Percentiles rank a stretch among this genome's conserved stretches.
These are phyloP conservation scores for Penicillium sp. DNA, from an alignment of 2,329 filamentous ascomycete species.

Conservation along the genomic window DNA sequence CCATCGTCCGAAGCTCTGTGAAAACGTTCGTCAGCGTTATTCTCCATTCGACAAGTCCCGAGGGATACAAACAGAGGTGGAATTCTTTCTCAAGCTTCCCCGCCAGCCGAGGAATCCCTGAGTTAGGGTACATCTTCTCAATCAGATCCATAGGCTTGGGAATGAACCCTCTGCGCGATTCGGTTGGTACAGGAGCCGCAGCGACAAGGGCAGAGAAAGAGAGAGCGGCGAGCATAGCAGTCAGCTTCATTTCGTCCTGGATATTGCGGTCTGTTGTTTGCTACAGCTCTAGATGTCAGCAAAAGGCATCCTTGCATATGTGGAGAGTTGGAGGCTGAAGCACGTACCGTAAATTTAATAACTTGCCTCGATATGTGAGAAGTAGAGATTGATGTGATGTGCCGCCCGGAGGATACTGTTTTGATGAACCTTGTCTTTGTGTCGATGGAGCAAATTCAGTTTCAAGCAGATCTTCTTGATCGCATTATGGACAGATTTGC, in stretches of 20 bases:
- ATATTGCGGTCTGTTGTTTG: not conserved
- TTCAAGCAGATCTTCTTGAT: not conserved
- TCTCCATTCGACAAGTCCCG: not conserved
- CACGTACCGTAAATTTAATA: not conserved
- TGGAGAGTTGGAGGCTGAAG: not conserved
- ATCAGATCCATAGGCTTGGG: slow-evolving; percentile 17
- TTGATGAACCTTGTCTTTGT: no score
- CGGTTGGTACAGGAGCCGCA: slow-evolving; percentile 12
- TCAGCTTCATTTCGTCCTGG: slow-evolving; percentile 19
- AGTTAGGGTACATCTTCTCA: slow-evolving; percentile 20
- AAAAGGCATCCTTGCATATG: not conserved
- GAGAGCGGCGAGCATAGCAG: slow-evolving; percentile 13
- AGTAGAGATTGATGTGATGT: no score
- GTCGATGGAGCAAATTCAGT: not conserved
- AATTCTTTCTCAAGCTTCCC: slow-evolving; percentile 14
- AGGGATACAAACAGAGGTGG: slow-evolving; percentile 13
- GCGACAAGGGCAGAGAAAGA: slow-evolving; percentile 10
- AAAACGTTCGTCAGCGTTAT: not conserved
- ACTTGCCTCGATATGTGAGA: not conserved
- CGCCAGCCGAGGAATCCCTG: slow-evolving; percentile 16
- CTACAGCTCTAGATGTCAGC: no score
- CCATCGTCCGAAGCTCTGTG: not conserved
- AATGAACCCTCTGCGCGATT: slow-evolving; percentile 3
- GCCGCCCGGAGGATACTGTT: no score
- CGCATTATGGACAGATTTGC: not conserved